Base-by-base conservation (phyloP, 495 filamentous ascomycete species). In the Diplogelasinospora grovesii region DNA sequence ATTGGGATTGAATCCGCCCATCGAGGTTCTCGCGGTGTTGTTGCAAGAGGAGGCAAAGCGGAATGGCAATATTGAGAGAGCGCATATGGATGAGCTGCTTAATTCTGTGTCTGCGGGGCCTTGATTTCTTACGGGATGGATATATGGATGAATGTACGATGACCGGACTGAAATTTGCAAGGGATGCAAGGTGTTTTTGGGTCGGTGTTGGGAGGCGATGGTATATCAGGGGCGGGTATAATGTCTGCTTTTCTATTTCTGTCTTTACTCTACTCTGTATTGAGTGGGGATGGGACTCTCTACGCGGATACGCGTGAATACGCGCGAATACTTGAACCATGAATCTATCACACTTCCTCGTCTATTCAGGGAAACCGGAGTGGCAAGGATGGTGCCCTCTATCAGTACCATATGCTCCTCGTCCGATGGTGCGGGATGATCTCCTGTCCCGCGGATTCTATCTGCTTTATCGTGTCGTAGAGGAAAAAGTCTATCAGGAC, bases 401-500 rank as follows among this genome's bases (percentile, higher is more conserved):
- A 25, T 57, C 44, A 97, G 66, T 97, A 97, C 90, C 90, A 97
- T 47, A 97, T 95, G 50, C 88, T 92, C 52, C 90, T 76, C 19
- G 88, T 95, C 46, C 89, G 73, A 62, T 97, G 90, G 62, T 95
- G 89, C n/a, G 86, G 87, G 31, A 92, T 81, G 25, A 59, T 69
- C 46, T 83, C 79, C 27, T 54, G 62, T 18, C 73, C 67, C 11
- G 73, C 67, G 6, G 50, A 55, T 50, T 96, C 89, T 57, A 85
- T 58, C 43, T 80, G 79, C 60, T 97, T 97, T 63, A 90, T 84
- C 2, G 82, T 82, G 65, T 97, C 92, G 56, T 97, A 97, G 27
- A 99, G 68, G 56, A 93, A 95, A 59, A 95, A 97, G 57, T 99
- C 92, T 39, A 99, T 90, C 43, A 97, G 54, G 24, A 96, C 83